These are phyloP conservation scores for Tritrichomonas foetus DNA, from an alignment of 208 protist genomes.

Conservation along the genomic window DNA sequence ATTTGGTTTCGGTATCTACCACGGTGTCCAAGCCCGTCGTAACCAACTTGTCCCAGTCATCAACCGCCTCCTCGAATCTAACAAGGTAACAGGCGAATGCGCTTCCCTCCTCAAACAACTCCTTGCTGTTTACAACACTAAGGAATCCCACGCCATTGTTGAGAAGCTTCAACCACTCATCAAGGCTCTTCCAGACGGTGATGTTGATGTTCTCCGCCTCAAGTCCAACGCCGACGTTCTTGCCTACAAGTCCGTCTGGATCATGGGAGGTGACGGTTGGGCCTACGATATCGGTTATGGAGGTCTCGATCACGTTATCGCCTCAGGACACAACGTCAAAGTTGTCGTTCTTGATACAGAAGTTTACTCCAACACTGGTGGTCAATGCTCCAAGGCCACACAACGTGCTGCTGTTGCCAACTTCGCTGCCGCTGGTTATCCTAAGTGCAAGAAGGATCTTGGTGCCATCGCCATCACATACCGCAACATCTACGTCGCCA, in stretches of 20 bases:
- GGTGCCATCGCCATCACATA: slow-evolving; percentile 56
- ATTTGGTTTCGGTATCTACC: slow-evolving; percentile 62
- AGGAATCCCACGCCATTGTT: not conserved
- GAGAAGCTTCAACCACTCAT: no score
- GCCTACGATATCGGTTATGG: slow-evolving; percentile 65
- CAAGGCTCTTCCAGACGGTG: no score
- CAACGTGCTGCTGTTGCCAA: slow-evolving; percentile 49
- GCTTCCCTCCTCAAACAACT: not conserved
- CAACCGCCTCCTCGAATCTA: slow-evolving; percentile 28
- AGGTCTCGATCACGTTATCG: slow-evolving; percentile 63
- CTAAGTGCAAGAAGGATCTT: slow-evolving; percentile 60
- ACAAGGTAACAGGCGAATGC: not conserved
- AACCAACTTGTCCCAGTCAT: slow-evolving; percentile 45
- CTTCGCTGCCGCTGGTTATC: slow-evolving; percentile 56
- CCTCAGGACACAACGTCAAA: slow-evolving; percentile 58
- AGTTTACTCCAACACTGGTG: slow-evolving; percentile 65
- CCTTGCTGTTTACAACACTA: not conserved
- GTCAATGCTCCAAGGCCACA: slow-evolving; percentile 60
- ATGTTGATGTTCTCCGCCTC: no score
- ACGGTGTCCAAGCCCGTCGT: slow-evolving; percentile 42
- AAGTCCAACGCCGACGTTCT: not conserved
- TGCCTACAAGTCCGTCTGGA: slow-evolving; percentile 48
- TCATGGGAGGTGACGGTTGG: slow-evolving; percentile 67
- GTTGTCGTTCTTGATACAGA: slow-evolving; percentile 63
- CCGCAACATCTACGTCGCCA: slow-evolving; percentile 63